Evolutionary conservation across 768 basidiomycete genomes (phyloP).

Genomic region (Cytidiella melzeri): DNA sequence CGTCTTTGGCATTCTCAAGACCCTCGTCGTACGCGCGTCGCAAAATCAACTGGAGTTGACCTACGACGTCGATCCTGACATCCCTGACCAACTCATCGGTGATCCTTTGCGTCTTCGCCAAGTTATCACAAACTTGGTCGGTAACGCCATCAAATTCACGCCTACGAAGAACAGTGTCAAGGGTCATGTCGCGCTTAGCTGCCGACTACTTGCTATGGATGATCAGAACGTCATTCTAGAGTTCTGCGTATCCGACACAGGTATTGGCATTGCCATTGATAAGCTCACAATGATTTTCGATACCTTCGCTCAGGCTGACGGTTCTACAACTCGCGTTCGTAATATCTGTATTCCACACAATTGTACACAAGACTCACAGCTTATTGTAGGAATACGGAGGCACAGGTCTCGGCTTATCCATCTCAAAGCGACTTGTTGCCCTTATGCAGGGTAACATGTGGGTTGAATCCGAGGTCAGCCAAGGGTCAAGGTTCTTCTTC

Average conservation of each 20-base stretch:
- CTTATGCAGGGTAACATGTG: slow-evolving; percentile 99
- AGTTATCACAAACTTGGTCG: slow-evolving; percentile 92
- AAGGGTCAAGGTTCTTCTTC: slow-evolving; percentile 95
- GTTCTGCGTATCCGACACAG: slow-evolving; percentile 97
- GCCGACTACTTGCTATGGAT: slow-evolving; percentile 70
- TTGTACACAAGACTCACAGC: slow-evolving; percentile 6
- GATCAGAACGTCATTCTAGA: slow-evolving; percentile 85
- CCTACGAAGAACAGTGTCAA: slow-evolving; percentile 70
- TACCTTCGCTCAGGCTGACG: slow-evolving; percentile 98
- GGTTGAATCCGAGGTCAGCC: slow-evolving; percentile 93
- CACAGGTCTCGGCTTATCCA: slow-evolving; percentile 92
- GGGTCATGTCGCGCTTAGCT: slow-evolving; percentile 89
- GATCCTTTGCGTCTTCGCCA: slow-evolving; percentile 92
- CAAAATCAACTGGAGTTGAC: slow-evolving; percentile 96
- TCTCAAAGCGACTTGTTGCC: slow-evolving; percentile 93
- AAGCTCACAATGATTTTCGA: slow-evolving; percentile 98
- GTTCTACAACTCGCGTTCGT: slow-evolving; percentile 88
- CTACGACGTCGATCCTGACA: slow-evolving; percentile 91
- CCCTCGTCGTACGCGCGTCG: slow-evolving; percentile 93
- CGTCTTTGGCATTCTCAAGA: slow-evolving; percentile 96
- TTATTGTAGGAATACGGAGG: slow-evolving; percentile 84
- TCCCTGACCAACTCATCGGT: slow-evolving; percentile 95
- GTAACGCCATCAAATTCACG: slow-evolving; percentile 97
- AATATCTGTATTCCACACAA: background rate
- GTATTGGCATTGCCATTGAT: slow-evolving; percentile 98